Evolutionary conservation across 1,284 basidiomycete genomes (phyloP).

Genomic region (Leccinum colubrinum): DNA sequence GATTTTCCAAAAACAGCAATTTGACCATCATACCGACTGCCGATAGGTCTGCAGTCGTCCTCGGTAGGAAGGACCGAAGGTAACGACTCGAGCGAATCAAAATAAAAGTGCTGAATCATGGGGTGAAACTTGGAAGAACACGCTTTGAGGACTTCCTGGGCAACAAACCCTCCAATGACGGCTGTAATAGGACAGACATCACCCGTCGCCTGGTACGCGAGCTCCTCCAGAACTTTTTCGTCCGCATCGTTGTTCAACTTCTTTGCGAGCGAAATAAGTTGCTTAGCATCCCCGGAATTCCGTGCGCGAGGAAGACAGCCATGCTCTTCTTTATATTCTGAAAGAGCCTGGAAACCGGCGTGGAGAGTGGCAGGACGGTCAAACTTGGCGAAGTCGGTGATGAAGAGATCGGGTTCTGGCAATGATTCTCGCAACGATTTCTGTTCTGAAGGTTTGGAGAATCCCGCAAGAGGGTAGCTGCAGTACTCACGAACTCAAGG

Average conservation of each 20-base stretch:
- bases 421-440: slow-evolving; percentile 93
- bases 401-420: slow-evolving; percentile 83
- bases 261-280: slow-evolving; percentile 76
- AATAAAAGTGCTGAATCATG: slow-evolving; percentile 94
- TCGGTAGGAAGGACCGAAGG: slow-evolving; percentile 78
- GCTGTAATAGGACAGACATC: slow-evolving; percentile 92
- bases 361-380: slow-evolving; percentile 92
- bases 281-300: slow-evolving; percentile 79
- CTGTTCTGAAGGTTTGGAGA: slow-evolving; percentile 40
- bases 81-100: slow-evolving; percentile 96
- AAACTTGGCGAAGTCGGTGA: slow-evolving; percentile 98
- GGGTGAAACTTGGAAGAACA: slow-evolving; percentile 99
- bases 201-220: slow-evolving; percentile 93
- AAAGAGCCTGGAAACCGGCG: slow-evolving; percentile 93
- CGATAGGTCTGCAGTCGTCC: slow-evolving; percentile 81
- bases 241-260: slow-evolving; percentile 75
- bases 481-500: slow-evolving; percentile 78
- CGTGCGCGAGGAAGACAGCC: slow-evolving; percentile 81
- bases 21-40: slow-evolving; percentile 91
- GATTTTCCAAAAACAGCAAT: slow-evolving; percentile 92
- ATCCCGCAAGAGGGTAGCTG: neutral
- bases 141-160: slow-evolving; percentile 97
- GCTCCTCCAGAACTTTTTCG: slow-evolving; percentile 80
- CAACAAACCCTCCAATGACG: slow-evolving; percentile 96
- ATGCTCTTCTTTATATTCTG: slow-evolving; percentile 71